Percentiles rank a stretch among this genome's conserved stretches.
phyloP scores from a whole-genome alignment of 164 flowering plant species.

The Protea cynaroides region DNA sequence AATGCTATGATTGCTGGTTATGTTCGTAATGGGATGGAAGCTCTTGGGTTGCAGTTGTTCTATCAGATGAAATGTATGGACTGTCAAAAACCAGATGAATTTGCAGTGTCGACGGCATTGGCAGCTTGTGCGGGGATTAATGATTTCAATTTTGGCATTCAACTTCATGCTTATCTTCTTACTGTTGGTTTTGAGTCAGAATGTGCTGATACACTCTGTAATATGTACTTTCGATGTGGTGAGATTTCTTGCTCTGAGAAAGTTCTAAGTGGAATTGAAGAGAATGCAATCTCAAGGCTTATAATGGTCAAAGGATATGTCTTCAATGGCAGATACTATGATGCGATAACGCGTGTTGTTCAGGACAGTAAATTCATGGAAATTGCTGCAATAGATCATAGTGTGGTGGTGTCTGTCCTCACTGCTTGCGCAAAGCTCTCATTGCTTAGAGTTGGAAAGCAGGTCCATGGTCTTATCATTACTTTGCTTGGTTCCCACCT shows the following conservation, averaged over 20 bases:
- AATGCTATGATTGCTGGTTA: constrained; percentile 31
- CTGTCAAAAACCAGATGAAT: constrained; percentile 23
- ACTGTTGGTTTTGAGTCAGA: constrained; percentile 22
- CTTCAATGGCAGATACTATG: constrained; percentile 23
- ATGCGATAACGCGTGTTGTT: constrained; percentile 14
- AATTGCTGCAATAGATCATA: constrained; percentile 15
- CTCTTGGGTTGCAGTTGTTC: constrained; percentile 26
- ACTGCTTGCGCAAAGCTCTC: constrained; percentile 25
- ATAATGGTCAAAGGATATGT: constrained; percentile 32
- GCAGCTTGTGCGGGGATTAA: constrained; percentile 17
- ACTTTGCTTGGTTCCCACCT: constrained; percentile 5
- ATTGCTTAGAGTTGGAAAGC: constrained; percentile 32
- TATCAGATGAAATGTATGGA: constrained; percentile 29
- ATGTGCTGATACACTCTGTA: constrained; percentile 18
- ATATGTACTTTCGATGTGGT: constrained; percentile 33
- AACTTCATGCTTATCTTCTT: constrained; percentile 27
- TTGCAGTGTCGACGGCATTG: constrained; percentile 22
- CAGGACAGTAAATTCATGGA: constrained; percentile 7
- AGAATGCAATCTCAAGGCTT: constrained; percentile 12
- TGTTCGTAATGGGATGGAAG: constrained; percentile 23
- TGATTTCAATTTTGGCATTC: constrained; percentile 22
- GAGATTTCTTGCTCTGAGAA: constrained; percentile 25
- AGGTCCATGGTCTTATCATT: constrained; percentile 30
- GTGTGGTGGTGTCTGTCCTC: constrained; percentile 20
- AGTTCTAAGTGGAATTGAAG: constrained; percentile 16